Percentiles rank a stretch among this genome's conserved stretches.
These are phyloP conservation scores for Alternaria rosae DNA, from an alignment of 2,329 filamentous ascomycete genomes.

Conservation along the genomic window DNA sequence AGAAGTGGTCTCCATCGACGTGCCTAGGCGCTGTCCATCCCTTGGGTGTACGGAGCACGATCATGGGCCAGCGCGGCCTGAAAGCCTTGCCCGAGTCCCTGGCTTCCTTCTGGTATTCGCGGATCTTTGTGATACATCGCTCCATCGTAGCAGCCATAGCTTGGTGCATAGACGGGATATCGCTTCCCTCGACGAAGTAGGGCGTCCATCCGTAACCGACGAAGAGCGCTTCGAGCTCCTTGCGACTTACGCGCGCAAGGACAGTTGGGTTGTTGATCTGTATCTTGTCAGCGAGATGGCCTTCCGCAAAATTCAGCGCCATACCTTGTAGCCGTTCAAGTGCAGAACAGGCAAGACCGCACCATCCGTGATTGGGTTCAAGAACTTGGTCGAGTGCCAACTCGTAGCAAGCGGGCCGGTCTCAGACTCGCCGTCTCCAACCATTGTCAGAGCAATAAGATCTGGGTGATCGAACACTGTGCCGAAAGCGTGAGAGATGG, in stretches of 20 bases:
- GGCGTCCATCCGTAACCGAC: slow-evolving; percentile 79
- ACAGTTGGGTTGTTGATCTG: slow-evolving; percentile 60
- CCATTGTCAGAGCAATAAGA: slow-evolving; percentile 78
- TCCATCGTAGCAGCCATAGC: slow-evolving; percentile 82
- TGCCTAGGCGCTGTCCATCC: slow-evolving; percentile 81
- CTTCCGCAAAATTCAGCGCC: background rate
- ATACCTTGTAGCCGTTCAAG: slow-evolving; percentile 83
- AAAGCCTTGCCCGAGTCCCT: slow-evolving; percentile 73
- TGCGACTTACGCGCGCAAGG: slow-evolving; percentile 75
- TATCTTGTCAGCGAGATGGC: slow-evolving; percentile 4
- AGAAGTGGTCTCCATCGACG: slow-evolving; percentile 69
- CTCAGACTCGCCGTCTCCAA: slow-evolving; percentile 83
- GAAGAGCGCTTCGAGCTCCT: slow-evolving; percentile 74
- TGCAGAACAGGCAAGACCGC: slow-evolving; percentile 80
- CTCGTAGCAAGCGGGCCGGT: slow-evolving; percentile 79
- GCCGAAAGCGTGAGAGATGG: slow-evolving; percentile 79
- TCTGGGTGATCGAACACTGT: slow-evolving; percentile 77
- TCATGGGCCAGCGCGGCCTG: slow-evolving; percentile 79
- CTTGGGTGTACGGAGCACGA: slow-evolving; percentile 78
- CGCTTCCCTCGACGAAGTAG: slow-evolving; percentile 80
- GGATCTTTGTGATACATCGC: slow-evolving; percentile 74
- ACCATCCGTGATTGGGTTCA: slow-evolving; percentile 79
- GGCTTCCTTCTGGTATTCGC: slow-evolving; percentile 72
- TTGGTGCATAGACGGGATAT: slow-evolving; percentile 78
- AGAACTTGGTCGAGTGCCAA: slow-evolving; percentile 84